These are phyloP conservation scores for Phytopythium montanum DNA, from an alignment of 352 stramenopile species.

Conservation along the genomic window DNA sequence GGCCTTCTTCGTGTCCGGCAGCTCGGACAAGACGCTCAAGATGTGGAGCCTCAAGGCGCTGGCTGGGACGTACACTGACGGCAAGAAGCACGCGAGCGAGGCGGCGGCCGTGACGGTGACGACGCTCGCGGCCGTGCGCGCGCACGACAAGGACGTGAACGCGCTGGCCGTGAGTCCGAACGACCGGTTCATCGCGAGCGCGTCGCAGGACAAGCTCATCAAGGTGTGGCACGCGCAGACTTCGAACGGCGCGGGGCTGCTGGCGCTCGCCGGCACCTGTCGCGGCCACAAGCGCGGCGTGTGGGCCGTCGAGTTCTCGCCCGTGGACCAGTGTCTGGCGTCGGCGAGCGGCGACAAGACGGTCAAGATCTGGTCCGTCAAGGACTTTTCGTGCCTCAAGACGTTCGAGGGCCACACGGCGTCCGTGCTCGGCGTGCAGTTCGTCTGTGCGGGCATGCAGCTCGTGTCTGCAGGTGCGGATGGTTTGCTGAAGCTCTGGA, in stretches of 20 bases:
- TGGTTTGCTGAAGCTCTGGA: constrained; percentile 98
- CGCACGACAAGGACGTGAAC: constrained; percentile 98
- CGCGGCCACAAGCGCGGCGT: constrained; percentile 97
- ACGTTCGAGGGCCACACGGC: constrained; percentile 95
- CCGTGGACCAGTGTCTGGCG: constrained; percentile 94
- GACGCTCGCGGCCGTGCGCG: constrained; percentile 71
- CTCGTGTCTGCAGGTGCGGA: constrained; percentile 95
- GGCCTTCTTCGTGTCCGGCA: constrained; percentile 96
- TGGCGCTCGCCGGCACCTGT: constrained; percentile 90
- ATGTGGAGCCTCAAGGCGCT: constrained; percentile 92
- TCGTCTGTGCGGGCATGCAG: constrained; percentile 90
- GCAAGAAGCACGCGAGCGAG: constrained; percentile 22
- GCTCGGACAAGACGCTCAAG: constrained; percentile 97
- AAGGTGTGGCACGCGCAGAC: constrained; percentile 93
- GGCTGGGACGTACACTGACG: constrained; percentile 31
- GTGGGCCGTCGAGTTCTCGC: constrained; percentile 97
- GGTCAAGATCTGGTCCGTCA: constrained; percentile 96
- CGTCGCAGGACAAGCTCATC: constrained; percentile 97
- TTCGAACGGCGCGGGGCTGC: constrained; percentile 49
- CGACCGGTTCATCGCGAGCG: constrained; percentile 96
- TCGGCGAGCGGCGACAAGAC: constrained; percentile 96
- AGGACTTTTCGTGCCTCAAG: constrained; percentile 94
- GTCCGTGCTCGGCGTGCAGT: constrained; percentile 88
- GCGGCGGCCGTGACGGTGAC: constrained; percentile 57
- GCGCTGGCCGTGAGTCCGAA: constrained; percentile 94